A percentile compares a stretch with the other conserved stretches of the same genome.
Conservation (phyloP, 495 filamentous ascomycete species). For the Aspergillus indologenus region DNA sequence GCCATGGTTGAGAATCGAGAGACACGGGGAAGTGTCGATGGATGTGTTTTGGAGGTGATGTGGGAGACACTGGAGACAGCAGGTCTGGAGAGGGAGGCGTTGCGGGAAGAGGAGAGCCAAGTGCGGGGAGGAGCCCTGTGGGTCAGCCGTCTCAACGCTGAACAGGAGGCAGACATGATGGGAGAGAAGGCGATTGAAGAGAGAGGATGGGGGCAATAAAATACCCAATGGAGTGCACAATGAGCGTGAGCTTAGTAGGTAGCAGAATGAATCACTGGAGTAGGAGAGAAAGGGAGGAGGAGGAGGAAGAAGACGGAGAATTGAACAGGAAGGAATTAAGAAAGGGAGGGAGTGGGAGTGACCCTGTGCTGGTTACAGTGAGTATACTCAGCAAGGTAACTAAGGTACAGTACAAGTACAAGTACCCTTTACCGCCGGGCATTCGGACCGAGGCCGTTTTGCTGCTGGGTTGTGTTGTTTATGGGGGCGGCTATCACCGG, state of each 20-base stretch:
- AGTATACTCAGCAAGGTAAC: no score
- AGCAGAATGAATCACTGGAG: slow-evolving; percentile 28
- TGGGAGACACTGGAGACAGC: slow-evolving; percentile 22
- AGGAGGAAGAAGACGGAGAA: slow-evolving; percentile 16
- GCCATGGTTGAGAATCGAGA: slow-evolving; percentile 50
- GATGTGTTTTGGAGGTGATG: slow-evolving; percentile 18
- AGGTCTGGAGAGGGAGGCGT: slow-evolving; percentile 9
- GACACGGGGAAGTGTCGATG: slow-evolving; percentile 21
- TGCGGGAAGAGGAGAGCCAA: slow-evolving; percentile 33
- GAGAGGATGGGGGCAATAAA: slow-evolving; percentile 7
- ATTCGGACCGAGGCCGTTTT: slow-evolving; percentile 23
- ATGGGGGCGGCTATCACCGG: slow-evolving; percentile 21
- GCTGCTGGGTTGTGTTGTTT: no score
- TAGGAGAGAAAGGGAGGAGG: slow-evolving; percentile 12
- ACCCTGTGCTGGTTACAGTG: no score
- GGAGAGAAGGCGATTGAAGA: slow-evolving; percentile 16
- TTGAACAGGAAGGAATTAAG: slow-evolving; percentile 11
- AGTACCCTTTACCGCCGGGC: slow-evolving; percentile 10
- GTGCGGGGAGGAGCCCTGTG: slow-evolving; percentile 47
- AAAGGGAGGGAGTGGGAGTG: slow-evolving; percentile 10
- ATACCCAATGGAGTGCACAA: background rate
- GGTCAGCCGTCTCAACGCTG: slow-evolving; percentile 47
- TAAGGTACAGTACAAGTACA: background rate
- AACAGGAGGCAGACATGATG: slow-evolving; percentile 32
- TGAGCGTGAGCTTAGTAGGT: slow-evolving; percentile 20